Percentiles rank a stretch among this genome's conserved stretches.
Conservation (phyloP, 129 eudicot species). For the Flaveria trinervia region DNA sequence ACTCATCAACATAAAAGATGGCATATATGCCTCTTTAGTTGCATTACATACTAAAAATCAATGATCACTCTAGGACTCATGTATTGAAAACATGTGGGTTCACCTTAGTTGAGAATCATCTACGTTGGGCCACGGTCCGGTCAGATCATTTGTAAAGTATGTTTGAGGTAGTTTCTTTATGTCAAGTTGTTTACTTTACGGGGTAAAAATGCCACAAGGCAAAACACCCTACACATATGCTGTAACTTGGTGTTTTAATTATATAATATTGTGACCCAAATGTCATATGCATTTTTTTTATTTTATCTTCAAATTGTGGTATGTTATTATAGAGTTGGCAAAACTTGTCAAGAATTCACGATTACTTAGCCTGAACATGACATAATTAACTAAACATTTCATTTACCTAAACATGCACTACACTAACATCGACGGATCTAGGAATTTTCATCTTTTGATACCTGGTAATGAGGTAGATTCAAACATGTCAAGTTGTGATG, state of each 20-base stretch:
- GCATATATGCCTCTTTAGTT: conserved; percentile 41
- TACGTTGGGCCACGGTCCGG: not conserved
- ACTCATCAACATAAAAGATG: conserved; percentile 23
- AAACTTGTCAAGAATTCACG: not conserved
- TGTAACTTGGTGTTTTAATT: not conserved
- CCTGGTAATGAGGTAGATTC: too few species aligned
- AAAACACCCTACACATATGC: not conserved
- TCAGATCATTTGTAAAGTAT: not conserved
- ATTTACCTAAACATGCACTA: not conserved
- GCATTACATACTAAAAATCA: conserved; percentile 19
- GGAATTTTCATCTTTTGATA: too few species aligned
- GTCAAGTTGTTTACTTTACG: not conserved
- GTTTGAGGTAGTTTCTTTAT: not conserved
- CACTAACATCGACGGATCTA: too few species aligned
- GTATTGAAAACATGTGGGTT: not conserved
- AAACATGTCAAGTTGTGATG: too few species aligned
- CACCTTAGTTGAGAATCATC: not conserved
- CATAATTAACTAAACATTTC: not conserved
- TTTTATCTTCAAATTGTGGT: not conserved
- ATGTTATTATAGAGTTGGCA: not conserved
- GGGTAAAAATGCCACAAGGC: not conserved
- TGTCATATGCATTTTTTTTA: not conserved
- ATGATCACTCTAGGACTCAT: not conserved
- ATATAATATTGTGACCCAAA: not conserved
- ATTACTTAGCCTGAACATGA: not conserved